These are phyloP conservation scores for Blastomyces emzantsi DNA, from an alignment of 2,329 filamentous ascomycete genomes.

Conservation along the genomic window DNA sequence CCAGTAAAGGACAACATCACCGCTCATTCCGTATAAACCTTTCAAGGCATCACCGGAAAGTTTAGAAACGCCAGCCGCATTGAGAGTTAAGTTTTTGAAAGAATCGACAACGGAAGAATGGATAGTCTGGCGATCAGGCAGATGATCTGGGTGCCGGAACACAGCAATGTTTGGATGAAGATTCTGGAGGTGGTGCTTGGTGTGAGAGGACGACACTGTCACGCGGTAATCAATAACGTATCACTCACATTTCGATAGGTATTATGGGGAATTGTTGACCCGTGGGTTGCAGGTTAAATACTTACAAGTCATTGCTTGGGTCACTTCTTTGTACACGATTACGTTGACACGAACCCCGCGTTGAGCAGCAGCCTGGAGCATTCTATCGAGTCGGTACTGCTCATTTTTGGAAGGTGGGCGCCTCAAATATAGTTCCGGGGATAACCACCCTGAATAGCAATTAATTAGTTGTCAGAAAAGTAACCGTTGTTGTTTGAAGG, in stretches of 20 bases:
- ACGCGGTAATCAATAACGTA: neutral
- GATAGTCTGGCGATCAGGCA: constrained; percentile 61
- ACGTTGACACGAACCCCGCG: constrained; percentile 91
- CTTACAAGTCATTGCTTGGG: constrained; percentile 69
- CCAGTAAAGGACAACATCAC: constrained; percentile 90
- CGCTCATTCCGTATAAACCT: constrained; percentile 69
- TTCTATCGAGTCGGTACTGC: constrained; percentile 76
- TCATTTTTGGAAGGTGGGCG: constrained; percentile 74
- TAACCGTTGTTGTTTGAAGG: constrained; percentile 39
- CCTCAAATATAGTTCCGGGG: constrained; percentile 75
- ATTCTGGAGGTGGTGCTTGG: constrained; percentile 90
- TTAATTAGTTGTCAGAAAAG: constrained; percentile 70
- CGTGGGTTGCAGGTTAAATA: constrained; percentile 23
- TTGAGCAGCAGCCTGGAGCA: constrained; percentile 82
- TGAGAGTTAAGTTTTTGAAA: constrained; percentile 49
- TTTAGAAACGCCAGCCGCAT: constrained; percentile 49
- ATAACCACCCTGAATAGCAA: constrained; percentile 75
- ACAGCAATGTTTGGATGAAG: constrained; percentile 92
- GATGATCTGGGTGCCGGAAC: constrained; percentile 83
- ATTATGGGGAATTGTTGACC: neutral
- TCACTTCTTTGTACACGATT: constrained; percentile 86
- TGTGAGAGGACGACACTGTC: constrained; percentile 62
- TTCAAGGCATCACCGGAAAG: constrained; percentile 65
- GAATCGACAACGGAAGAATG: constrained; percentile 48
- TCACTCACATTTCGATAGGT: constrained; percentile 12